phyloP scores from a whole-genome alignment of 305 asterid genomes.

The Rubia tinctorum region DNA sequence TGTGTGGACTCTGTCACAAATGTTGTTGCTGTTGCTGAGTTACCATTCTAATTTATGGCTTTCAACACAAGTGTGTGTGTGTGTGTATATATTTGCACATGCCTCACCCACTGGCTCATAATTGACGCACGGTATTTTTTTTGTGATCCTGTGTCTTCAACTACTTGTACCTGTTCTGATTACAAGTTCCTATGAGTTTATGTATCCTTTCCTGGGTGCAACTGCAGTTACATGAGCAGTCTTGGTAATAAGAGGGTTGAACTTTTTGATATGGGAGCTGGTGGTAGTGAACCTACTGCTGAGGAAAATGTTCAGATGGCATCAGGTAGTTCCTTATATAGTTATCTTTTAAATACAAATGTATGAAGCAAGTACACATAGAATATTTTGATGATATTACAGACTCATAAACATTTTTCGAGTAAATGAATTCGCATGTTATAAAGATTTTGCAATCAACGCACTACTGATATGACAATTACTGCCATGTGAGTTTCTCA shows the following conservation, averaged over 20 bases:
- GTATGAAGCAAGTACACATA: not conserved
- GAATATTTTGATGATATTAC: not conserved
- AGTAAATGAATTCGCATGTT: not conserved
- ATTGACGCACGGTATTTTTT: not conserved
- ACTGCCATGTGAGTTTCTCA: not conserved
- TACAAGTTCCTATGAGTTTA: not conserved
- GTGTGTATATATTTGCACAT: not conserved
- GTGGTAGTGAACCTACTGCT: slow-evolving; percentile 73
- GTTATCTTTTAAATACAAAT: not conserved
- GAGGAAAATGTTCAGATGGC: slow-evolving; percentile 91
- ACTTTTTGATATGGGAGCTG: slow-evolving; percentile 90
- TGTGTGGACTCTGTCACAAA: not conserved
- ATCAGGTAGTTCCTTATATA: slow-evolving; percentile 52
- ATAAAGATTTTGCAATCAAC: not conserved
- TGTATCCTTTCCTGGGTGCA: slow-evolving; percentile 13
- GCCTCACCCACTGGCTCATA: not conserved
- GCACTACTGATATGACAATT: not conserved
- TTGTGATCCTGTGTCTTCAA: not conserved
- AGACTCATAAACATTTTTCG: not conserved
- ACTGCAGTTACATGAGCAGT: slow-evolving; percentile 81
- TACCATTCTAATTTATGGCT: not conserved
- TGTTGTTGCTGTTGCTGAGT: not conserved
- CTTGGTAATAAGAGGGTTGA: slow-evolving; percentile 96
- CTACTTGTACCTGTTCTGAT: not conserved
- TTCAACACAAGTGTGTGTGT: not conserved